These are phyloP conservation scores for Candida mattraensis DNA, from an alignment of 805 yeast genomes.

Conservation along the genomic window DNA sequence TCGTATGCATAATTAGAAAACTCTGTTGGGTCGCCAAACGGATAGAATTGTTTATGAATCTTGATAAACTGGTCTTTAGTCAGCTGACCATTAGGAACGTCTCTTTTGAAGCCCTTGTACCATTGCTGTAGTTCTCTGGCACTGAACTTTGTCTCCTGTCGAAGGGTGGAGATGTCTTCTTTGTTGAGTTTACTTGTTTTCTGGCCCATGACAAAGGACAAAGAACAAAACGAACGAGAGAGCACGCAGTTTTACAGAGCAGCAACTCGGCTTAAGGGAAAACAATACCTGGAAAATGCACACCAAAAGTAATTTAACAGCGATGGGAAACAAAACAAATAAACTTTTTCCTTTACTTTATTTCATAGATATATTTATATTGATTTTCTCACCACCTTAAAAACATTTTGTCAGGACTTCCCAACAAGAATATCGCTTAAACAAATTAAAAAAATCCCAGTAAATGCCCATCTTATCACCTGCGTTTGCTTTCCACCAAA, in stretches of 20 bases:
- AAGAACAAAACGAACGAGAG: too few species aligned
- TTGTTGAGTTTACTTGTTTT: constrained; percentile 89
- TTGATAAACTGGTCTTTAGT: constrained; percentile 85
- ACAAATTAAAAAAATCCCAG: constrained; percentile 61
- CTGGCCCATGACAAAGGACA: constrained; percentile 98
- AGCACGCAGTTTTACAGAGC: too few species aligned
- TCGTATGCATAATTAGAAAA: constrained; percentile 86
- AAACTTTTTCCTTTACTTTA: background rate
- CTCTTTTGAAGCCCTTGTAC: constrained; percentile 95
- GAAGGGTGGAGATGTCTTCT: constrained; percentile 82
- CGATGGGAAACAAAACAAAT: background rate
- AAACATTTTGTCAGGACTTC: too few species aligned
- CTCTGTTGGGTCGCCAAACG: constrained; percentile 95
- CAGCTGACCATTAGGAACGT: constrained; percentile 88
- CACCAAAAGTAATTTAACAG: too few species aligned
- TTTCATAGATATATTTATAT: constrained; percentile 3
- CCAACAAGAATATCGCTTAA: constrained; percentile 40
- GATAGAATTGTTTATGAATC: constrained; percentile 95
- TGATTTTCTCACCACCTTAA: constrained; percentile 8
- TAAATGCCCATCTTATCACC: constrained; percentile 58
- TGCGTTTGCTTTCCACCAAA: constrained; percentile 71
- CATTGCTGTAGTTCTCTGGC: constrained; percentile 95
- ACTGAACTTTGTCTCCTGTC: constrained; percentile 87
- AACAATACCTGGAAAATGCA: too few species aligned
- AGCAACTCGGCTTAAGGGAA: too few species aligned